Evolutionary conservation across 306 rosid species (phyloP).

Genomic region (Ormosia emarginata): DNA sequence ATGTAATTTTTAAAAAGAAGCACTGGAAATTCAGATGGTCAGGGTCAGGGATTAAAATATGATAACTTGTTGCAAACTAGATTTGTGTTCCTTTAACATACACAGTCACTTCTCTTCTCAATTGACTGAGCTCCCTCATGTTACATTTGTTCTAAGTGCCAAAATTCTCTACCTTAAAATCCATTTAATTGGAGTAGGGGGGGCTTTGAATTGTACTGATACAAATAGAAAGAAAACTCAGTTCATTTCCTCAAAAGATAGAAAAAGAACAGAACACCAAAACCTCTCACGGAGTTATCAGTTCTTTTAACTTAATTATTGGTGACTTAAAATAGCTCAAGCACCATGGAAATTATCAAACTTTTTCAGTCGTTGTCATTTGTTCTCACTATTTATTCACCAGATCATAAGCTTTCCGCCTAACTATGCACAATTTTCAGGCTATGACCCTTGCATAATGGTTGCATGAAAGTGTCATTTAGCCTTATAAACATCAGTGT

Average conservation of each 20-base stretch:
- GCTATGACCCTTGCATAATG: neutral
- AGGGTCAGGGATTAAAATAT: neutral
- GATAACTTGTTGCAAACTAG: neutral
- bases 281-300: neutral
- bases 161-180: neutral
- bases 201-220: neutral
- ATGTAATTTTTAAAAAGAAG: neutral
- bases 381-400: neutral
- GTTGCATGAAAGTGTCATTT: neutral
- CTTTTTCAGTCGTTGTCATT: neutral
- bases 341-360: neutral
- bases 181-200: neutral
- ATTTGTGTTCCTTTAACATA: neutral
- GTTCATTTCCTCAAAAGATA: neutral
- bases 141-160: neutral
- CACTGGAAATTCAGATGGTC: neutral
- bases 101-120: neutral
- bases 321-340: neutral
- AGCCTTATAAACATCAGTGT: neutral
- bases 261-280: neutral
- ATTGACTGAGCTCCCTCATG: neutral
- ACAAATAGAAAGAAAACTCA: neutral
- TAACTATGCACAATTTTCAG: neutral
- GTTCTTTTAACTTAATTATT: neutral
- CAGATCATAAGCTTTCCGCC: neutral